A percentile compares a stretch with the other conserved stretches of the same genome.
Evolutionary conservation across 23 red algal species (phyloP).

Genomic region (Chondrus crispus): DNA sequence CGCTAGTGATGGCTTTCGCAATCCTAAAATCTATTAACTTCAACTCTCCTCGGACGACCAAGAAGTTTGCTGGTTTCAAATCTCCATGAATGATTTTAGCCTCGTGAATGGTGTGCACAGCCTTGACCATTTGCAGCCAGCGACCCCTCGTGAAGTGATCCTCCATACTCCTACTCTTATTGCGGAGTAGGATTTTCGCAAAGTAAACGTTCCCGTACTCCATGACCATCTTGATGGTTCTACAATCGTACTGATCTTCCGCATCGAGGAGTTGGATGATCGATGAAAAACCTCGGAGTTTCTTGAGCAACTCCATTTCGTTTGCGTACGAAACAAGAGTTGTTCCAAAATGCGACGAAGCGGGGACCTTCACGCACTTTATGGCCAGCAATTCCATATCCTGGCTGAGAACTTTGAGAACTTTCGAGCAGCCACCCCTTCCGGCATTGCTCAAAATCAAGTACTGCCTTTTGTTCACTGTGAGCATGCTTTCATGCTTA

Average conservation of each 20-base stretch:
- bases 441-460: slow-evolving; percentile 72
- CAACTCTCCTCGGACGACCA: slow-evolving; percentile 83
- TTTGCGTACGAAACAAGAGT: slow-evolving; percentile 78
- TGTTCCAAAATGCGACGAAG: slow-evolving; percentile 27
- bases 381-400: slow-evolving; percentile 75
- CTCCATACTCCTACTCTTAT: slow-evolving; percentile 32
- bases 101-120: slow-evolving; percentile 88
- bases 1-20: slow-evolving; percentile 85
- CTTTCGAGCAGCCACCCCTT: slow-evolving; percentile 86
- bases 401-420: slow-evolving; percentile 90
- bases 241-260: slow-evolving; percentile 65
- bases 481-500: background rate
- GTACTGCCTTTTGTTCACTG: slow-evolving; percentile 69
- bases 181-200: slow-evolving; percentile 41
- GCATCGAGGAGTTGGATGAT: slow-evolving; percentile 88
- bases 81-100: slow-evolving; percentile 93
- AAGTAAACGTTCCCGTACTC: slow-evolving; percentile 96
- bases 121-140: slow-evolving; percentile 99
- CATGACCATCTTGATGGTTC: slow-evolving; percentile 85
- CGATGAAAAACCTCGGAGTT: slow-evolving; percentile 57
- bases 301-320: slow-evolving; percentile 78
- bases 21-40: slow-evolving; percentile 99
- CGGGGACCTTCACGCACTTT: slow-evolving; percentile 77
- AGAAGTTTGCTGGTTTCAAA: slow-evolving; percentile 99
- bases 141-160: slow-evolving; percentile 76